Conservation (phyloP, 1,139 yeast genomes). For the Magnusiomyces paraingens region DNA sequence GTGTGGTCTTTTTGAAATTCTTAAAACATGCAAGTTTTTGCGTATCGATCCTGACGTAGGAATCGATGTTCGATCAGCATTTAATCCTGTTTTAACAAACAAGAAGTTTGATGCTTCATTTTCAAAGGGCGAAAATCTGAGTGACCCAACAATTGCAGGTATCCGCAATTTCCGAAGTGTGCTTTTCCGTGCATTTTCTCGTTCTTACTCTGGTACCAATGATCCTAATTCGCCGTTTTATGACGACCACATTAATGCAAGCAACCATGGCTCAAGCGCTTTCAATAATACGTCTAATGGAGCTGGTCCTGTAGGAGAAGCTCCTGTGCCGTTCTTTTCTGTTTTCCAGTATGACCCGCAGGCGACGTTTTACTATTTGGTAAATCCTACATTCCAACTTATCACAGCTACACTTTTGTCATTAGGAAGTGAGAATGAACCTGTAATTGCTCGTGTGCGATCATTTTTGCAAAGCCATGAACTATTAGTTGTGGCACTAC, state of each 20-base stretch:
- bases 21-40: constrained; percentile 53
- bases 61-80: constrained; percentile 35
- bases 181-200: constrained; percentile 19
- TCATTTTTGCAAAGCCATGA: constrained; percentile 49
- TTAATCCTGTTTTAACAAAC: not conserved
- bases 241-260: not conserved
- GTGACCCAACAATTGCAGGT: not conserved
- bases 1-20: constrained; percentile 56
- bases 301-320: too few relatives aligned
- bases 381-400: constrained; percentile 74
- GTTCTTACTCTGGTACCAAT: not conserved
- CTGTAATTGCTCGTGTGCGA: constrained; percentile 51
- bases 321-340: not conserved
- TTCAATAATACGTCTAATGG: not conserved
- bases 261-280: not conserved
- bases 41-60: constrained; percentile 78
- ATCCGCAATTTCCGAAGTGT: not conserved
- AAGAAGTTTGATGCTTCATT: not conserved
- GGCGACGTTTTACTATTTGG: constrained; percentile 49
- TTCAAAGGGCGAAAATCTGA: not conserved
- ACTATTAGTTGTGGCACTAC: constrained; percentile 54
- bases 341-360: constrained; percentile 13
- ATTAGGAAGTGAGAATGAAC: constrained; percentile 71
- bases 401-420: constrained; percentile 62
- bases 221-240: constrained; percentile 4